phyloP scores from a whole-genome alignment of 305 asterid species.

The Striga hermonthica region DNA sequence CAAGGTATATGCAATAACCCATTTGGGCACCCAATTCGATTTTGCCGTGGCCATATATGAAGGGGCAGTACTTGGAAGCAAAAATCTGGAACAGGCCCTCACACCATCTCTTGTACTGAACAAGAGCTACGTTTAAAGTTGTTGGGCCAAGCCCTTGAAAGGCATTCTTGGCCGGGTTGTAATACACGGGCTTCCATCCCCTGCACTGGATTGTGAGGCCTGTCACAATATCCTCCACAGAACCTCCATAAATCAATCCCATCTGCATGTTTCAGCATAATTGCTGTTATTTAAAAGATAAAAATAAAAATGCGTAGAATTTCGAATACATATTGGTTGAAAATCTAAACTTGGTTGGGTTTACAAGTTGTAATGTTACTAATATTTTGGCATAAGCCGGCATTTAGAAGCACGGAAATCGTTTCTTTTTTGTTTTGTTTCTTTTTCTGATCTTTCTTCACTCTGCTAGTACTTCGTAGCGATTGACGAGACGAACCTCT shows the following conservation, averaged over 20 bases:
- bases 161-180: slow-evolving; percentile 53
- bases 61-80: slow-evolving; percentile 72
- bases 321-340: no score
- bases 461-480: not conserved
- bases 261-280: slow-evolving; percentile 40
- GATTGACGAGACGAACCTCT: slow-evolving; percentile 46
- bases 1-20: slow-evolving; percentile 73
- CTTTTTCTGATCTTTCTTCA: no score
- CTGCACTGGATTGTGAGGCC: slow-evolving; percentile 78
- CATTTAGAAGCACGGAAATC: no score
- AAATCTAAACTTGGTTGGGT: no score
- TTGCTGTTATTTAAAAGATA: not conserved
- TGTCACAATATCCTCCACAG: slow-evolving; percentile 79
- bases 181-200: slow-evolving; percentile 77
- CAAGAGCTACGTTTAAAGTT: slow-evolving; percentile 54
- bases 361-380: no score
- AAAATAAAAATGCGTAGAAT: not conserved
- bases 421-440: no score
- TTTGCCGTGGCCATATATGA: slow-evolving; percentile 54
- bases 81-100: slow-evolving; percentile 80
- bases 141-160: slow-evolving; percentile 67
- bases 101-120: slow-evolving; percentile 82
- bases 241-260: slow-evolving; percentile 75
- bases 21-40: slow-evolving; percentile 63
- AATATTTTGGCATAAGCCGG: no score